These are phyloP conservation scores for Colletotrichum camelliae DNA, from an alignment of 2,329 filamentous ascomycete species.

Conservation along the genomic window DNA sequence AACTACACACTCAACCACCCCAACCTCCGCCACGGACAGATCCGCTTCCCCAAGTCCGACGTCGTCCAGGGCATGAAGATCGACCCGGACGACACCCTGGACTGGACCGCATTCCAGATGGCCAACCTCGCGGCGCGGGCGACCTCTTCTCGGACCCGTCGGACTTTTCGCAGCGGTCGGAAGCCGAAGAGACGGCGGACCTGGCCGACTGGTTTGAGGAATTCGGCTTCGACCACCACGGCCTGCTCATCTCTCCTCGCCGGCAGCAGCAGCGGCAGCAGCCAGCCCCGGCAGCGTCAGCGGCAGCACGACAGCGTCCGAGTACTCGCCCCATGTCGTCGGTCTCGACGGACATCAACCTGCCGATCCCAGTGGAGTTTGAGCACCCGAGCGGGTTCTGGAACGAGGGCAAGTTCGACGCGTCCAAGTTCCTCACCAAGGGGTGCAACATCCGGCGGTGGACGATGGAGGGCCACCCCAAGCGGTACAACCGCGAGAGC, in stretches of 20 bases:
- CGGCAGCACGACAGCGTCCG: not conserved
- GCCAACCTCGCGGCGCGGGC: slow-evolving; percentile 62
- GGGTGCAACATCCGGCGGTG: slow-evolving; percentile 36
- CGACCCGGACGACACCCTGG: slow-evolving; percentile 55
- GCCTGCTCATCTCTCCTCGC: slow-evolving; percentile 39
- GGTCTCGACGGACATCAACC: slow-evolving; percentile 32
- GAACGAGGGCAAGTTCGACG: slow-evolving; percentile 35
- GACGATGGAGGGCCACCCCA: slow-evolving; percentile 39
- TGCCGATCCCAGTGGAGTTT: slow-evolving; percentile 41
- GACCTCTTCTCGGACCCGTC: slow-evolving; percentile 52
- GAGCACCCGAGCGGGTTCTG: slow-evolving; percentile 39
- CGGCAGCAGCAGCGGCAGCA: not conserved
- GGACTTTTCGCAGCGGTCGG: slow-evolving; percentile 41
- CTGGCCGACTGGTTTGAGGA: slow-evolving; percentile 57
- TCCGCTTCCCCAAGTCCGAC: slow-evolving; percentile 55
- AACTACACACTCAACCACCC: slow-evolving; percentile 55
- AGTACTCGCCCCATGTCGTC: not conserved
- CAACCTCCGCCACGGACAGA: slow-evolving; percentile 58
- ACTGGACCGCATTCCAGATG: slow-evolving; percentile 72
- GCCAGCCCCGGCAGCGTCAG: not conserved
- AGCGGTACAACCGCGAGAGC: slow-evolving; percentile 31
- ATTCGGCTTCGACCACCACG: slow-evolving; percentile 51
- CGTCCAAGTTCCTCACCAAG: slow-evolving; percentile 35
- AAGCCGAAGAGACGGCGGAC: slow-evolving; percentile 54
- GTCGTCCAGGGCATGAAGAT: slow-evolving; percentile 40